phyloP scores from a whole-genome alignment of 1,284 basidiomycete genomes.

The Chondrostereum purpureum region DNA sequence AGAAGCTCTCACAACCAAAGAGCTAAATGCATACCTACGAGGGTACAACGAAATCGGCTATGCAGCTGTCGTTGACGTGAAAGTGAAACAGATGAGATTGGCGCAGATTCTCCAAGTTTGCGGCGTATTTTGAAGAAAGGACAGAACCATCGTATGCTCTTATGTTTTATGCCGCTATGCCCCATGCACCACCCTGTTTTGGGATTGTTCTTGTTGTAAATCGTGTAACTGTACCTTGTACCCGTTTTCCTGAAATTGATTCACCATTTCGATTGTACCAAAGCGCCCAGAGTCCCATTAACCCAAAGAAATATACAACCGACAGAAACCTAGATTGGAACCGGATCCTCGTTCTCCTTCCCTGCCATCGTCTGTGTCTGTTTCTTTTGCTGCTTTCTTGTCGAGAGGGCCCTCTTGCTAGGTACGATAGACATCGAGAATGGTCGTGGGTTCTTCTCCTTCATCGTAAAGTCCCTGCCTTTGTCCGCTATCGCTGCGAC shows the following conservation, averaged over 20 bases:
- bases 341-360: background rate
- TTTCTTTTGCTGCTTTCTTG: background rate
- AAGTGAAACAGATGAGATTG: background rate
- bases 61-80: background rate
- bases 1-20: background rate
- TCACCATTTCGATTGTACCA: background rate
- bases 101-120: background rate
- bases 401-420: background rate
- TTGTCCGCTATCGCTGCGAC: too few relatives aligned
- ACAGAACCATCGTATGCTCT: too few relatives aligned
- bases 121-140: background rate
- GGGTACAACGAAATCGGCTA: background rate
- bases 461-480: background rate
- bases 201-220: too few relatives aligned
- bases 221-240: too few relatives aligned
- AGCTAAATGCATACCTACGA: background rate
- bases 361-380: background rate
- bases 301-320: background rate
- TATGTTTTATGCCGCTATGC: too few relatives aligned
- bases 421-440: background rate
- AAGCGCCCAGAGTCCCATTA: too few relatives aligned
- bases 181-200: too few relatives aligned
- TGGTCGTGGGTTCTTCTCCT: background rate
- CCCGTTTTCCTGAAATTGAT: too few relatives aligned
- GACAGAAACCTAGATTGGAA: background rate